Conservation (phyloP, 2,329 filamentous ascomycete genomes). For the Neurospora crassa region DNA sequence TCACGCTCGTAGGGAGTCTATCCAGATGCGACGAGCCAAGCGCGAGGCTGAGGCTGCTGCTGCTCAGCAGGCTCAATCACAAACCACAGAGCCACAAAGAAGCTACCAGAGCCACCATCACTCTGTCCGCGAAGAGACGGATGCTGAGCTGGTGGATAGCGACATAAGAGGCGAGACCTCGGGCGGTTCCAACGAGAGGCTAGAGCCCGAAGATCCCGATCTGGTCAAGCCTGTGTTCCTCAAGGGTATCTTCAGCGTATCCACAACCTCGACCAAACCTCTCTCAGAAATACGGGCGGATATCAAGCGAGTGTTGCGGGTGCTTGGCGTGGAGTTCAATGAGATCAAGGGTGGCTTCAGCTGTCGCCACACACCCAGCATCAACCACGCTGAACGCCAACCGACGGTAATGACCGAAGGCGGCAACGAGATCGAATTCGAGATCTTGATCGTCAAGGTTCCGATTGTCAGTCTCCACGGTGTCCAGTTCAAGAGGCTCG, state of each 20-base stretch:
- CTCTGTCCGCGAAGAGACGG: constrained; percentile 85
- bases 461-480: constrained; percentile 86
- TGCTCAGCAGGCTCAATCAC: constrained; percentile 20
- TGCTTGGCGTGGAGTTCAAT: constrained; percentile 80
- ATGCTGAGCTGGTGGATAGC: constrained; percentile 58
- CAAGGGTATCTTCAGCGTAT: constrained; percentile 94
- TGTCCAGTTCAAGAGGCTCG: constrained; percentile 95
- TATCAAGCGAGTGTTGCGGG: constrained; percentile 79
- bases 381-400: constrained; percentile 40
- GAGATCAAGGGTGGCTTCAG: constrained; percentile 93
- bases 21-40: constrained; percentile 71
- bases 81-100: not conserved
- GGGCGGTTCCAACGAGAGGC: constrained; percentile 49
- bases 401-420: constrained; percentile 24
- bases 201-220: constrained; percentile 53
- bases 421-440: constrained; percentile 75
- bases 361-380: constrained; percentile 81
- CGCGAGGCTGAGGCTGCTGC: constrained; percentile 32
- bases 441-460: constrained; percentile 96
- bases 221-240: constrained; percentile 89
- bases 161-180: constrained; percentile 26
- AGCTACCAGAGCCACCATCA: constrained; percentile 43
- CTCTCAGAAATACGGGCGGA: constrained; percentile 78
- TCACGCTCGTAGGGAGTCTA: constrained; percentile 82
- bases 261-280: constrained; percentile 88